Percentiles rank a stretch among this genome's conserved stretches.
phyloP scores from a whole-genome alignment of 768 basidiomycete species.

The Hericium coralloides region DNA sequence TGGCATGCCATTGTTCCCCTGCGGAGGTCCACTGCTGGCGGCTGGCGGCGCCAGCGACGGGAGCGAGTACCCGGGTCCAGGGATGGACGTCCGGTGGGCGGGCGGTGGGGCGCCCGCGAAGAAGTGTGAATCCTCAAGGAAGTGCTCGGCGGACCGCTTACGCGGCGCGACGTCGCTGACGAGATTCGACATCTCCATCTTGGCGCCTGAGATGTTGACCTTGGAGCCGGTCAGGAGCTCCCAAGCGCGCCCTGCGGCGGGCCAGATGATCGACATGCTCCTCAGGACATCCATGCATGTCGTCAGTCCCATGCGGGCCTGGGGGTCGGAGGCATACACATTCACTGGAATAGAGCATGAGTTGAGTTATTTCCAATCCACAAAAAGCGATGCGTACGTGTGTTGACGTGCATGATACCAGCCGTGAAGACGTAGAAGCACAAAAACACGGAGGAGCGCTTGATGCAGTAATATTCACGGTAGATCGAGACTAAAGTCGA shows the following conservation, averaged over 20 bases:
- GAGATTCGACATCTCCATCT: constrained; percentile 1
- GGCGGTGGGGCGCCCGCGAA: background rate
- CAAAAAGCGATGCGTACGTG: constrained; percentile 35
- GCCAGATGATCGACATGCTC: constrained; percentile 66
- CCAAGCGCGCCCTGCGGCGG: constrained; percentile 63
- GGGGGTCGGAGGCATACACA: constrained; percentile 57
- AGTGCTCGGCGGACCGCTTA: constrained; percentile 55
- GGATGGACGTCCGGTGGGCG: background rate
- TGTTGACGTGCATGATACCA: constrained; percentile 70
- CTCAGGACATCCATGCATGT: constrained; percentile 61
- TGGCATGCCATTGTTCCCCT: constrained; percentile 8
- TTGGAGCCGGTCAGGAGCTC: constrained; percentile 65
- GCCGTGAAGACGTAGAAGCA: constrained; percentile 78
- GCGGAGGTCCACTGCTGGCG: constrained; percentile 9
- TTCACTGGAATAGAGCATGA: constrained; percentile 35
- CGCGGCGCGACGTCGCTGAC: constrained; percentile 25
- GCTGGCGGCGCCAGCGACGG: constrained; percentile 13
- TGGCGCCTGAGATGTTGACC: constrained; percentile 19
- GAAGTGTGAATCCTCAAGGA: constrained; percentile 16
- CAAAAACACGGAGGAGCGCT: constrained; percentile 57
- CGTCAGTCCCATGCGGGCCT: constrained; percentile 52
- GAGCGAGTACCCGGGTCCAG: background rate
- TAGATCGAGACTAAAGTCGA: constrained; percentile 38
- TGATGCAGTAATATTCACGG: constrained; percentile 51
- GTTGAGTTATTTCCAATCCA: background rate